Evolutionary conservation across 78 protist genomes (phyloP).

Genomic region (Guillardia theta): DNA sequence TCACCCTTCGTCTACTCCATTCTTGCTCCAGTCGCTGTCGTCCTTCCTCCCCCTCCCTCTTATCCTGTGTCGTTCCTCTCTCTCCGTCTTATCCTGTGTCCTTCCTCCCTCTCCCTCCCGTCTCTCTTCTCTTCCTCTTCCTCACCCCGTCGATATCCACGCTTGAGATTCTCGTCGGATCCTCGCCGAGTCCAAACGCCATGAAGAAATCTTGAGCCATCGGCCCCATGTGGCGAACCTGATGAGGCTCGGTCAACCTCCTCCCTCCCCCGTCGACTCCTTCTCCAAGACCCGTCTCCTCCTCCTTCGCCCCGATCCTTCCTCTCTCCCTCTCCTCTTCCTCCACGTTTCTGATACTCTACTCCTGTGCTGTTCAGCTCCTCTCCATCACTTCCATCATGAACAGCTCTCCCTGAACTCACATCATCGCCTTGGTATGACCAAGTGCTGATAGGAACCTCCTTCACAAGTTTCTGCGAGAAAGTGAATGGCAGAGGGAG

Average conservation of each 20-base stretch:
- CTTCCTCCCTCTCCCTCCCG: background rate
- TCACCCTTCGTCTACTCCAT: background rate
- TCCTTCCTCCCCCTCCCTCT: background rate
- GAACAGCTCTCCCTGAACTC: too few relatives aligned
- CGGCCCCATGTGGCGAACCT: conserved; percentile 1
- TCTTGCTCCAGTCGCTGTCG: background rate
- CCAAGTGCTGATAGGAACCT: background rate
- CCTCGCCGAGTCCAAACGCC: background rate
- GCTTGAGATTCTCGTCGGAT: background rate
- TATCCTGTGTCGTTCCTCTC: background rate
- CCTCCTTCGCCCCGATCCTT: too few relatives aligned
- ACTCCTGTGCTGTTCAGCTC: too few relatives aligned
- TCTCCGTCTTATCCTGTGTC: background rate
- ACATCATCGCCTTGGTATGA: background rate
- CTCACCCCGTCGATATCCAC: background rate
- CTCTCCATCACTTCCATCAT: too few relatives aligned
- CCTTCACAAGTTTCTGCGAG: background rate
- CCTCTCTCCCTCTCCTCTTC: too few relatives aligned
- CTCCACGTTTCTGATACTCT: too few relatives aligned
- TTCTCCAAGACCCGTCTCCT: too few relatives aligned
- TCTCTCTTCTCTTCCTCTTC: background rate
- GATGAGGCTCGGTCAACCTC: too few relatives aligned
- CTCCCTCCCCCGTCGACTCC: too few relatives aligned
- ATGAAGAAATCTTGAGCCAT: background rate
- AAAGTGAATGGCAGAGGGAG: too few relatives aligned